Base-by-base conservation (phyloP, 768 basidiomycete species). In the Mrakia hoshinonis region DNA sequence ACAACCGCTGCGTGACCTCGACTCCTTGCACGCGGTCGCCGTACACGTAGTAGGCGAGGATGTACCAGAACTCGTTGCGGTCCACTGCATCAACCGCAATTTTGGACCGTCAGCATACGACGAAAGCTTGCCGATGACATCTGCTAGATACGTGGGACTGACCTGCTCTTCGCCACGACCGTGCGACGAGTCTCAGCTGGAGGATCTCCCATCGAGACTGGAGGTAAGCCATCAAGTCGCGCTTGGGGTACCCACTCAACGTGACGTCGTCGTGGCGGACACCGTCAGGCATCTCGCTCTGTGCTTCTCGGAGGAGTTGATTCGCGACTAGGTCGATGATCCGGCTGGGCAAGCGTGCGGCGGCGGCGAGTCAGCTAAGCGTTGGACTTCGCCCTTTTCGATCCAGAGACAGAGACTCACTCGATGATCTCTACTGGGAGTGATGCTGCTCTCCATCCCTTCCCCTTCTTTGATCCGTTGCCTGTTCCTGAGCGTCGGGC, bases 401-500 rank as follows among this genome's bases (percentile, higher is more conserved):
- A 15, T 43, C 7, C 43, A 43, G 7, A 43, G n/a, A 49, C 13
- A 18, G 13, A 13, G 24, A 58, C 55, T 58, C 55, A 61, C 58
- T 22, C n/a, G 58, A 61, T 61, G 34, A 61, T 61, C 58, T 61
- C 58, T 0, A 61, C 34, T 5, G 58, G 58, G 31, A 61, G 36
- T 10, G 22, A 29, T n/a, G 58, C 18, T 18, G 58, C 58, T 61
- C 58, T 61, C 58, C 58, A 61, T 10, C 58, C 58, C 34, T 61
- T 61, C 7, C 58, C 58, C 58, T 61, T 61, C 58, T 39, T 61
- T 15, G 31, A 31, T 7, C 58, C 58, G 36, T 61, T 61, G 10
- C 58, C 58, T 9, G 34, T 61, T 15, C 34, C 58, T 36, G 34
- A 31, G 34, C 58, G 58, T 61, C 58, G 31, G 31, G 13, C 18